Conservation (phyloP, 164 flowering plant genomes). For the Sextonia rubra region DNA sequence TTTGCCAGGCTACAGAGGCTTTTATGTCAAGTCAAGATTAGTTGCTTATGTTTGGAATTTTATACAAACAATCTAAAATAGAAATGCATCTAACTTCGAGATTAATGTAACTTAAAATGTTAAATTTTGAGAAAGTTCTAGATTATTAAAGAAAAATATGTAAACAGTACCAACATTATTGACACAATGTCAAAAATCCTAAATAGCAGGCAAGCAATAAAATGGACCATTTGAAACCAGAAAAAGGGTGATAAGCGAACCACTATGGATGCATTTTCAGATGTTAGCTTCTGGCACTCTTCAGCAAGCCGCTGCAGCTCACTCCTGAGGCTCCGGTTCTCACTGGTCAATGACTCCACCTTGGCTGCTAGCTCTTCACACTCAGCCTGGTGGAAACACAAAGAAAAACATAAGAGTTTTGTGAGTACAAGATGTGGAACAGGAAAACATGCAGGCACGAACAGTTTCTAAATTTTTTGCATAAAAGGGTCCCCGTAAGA, state of each 20-base stretch:
- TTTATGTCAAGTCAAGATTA: not conserved
- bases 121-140: not conserved
- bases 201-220: not conserved
- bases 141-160: no score
- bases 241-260: constrained; percentile 23
- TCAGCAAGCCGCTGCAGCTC: constrained; percentile 70
- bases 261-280: constrained; percentile 73
- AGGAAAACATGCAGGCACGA: no score
- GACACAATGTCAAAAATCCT: not conserved
- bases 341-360: constrained; percentile 58
- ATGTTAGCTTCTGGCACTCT: constrained; percentile 65
- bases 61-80: no score
- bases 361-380: constrained; percentile 80
- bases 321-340: constrained; percentile 48
- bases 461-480: no score
- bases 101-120: not conserved
- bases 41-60: not conserved
- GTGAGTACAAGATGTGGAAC: no score
- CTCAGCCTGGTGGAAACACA: constrained; percentile 54
- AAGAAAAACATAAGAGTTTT: not conserved
- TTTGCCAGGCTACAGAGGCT: not conserved
- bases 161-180: no score
- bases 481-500: no score
- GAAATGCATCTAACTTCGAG: not conserved
- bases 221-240: not conserved